These are phyloP conservation scores for Schoenoplectus triqueter DNA, from an alignment of 202 grass and related monocot species.

Conservation along the genomic window DNA sequence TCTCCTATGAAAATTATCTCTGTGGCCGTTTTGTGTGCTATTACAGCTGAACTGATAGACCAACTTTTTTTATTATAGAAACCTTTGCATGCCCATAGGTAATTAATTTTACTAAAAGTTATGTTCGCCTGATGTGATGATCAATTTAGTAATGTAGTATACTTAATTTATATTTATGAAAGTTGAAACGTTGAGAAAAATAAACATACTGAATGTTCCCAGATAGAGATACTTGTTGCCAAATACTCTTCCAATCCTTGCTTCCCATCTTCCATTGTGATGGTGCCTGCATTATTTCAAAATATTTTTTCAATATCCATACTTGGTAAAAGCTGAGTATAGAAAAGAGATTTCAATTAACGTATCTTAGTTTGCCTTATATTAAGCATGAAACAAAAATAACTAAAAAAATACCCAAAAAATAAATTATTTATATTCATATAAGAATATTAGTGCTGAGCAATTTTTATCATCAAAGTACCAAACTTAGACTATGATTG, in stretches of 20 bases:
- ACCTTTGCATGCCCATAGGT: no score
- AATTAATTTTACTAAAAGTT: no score
- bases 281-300: slow-evolving; percentile 66
- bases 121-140: background rate
- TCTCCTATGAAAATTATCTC: background rate
- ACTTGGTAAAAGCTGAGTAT: background rate
- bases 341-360: background rate
- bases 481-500: background rate
- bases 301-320: background rate
- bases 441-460: background rate
- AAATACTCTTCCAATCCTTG: slow-evolving; percentile 75
- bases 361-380: background rate
- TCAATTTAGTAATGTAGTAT: background rate
- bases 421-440: background rate
- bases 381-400: background rate
- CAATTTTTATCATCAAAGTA: background rate
- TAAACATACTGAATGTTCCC: slow-evolving; percentile 75
- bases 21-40: background rate
- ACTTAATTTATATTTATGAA: background rate
- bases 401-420: background rate
- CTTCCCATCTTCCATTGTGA: slow-evolving; percentile 93
- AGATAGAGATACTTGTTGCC: slow-evolving; percentile 93
- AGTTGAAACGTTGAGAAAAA: background rate
- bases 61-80: no score
- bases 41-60: background rate